These are phyloP conservation scores for Mycena latifolia DNA, from an alignment of 768 basidiomycete genomes.

Conservation along the genomic window DNA sequence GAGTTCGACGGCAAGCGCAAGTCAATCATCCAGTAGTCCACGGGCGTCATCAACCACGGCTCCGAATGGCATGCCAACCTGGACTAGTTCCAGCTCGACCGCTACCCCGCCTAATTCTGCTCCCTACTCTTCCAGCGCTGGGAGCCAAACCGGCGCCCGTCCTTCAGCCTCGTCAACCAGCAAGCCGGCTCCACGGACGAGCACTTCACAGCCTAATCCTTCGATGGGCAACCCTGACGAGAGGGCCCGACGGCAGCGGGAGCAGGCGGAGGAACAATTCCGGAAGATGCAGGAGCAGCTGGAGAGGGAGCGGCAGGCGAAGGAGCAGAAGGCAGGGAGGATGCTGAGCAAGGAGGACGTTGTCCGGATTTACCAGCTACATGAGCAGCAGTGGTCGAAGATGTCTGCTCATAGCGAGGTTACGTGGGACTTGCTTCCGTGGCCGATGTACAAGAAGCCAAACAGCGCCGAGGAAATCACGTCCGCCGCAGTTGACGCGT, in stretches of 20 bases:
- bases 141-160: slow-evolving; percentile 21
- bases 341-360: slow-evolving; percentile 70
- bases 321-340: slow-evolving; percentile 52
- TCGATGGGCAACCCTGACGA: slow-evolving; percentile 56
- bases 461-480: slow-evolving; percentile 72
- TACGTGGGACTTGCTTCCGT: slow-evolving; percentile 78
- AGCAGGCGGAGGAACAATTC: slow-evolving; percentile 75
- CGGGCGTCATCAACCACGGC: slow-evolving; percentile 7
- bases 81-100: slow-evolving; percentile 2
- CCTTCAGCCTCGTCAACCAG: slow-evolving; percentile 21
- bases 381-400: slow-evolving; percentile 73
- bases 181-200: slow-evolving; percentile 22
- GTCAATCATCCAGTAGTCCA: slow-evolving; percentile 42
- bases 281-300: slow-evolving; percentile 73
- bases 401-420: slow-evolving; percentile 57
- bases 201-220: slow-evolving; percentile 44
- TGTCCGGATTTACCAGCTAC: slow-evolving; percentile 65
- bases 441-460: slow-evolving; percentile 76
- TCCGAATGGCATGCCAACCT: slow-evolving; percentile 24
- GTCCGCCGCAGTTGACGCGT: slow-evolving; percentile 65
- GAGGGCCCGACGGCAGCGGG: slow-evolving; percentile 73
- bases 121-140: slow-evolving; percentile 10
- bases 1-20: slow-evolving; percentile 39
- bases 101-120: slow-evolving; percentile 3
- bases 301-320: slow-evolving; percentile 54